phyloP scores from a whole-genome alignment of 805 yeast genomes.

The Candida nemodendra region DNA sequence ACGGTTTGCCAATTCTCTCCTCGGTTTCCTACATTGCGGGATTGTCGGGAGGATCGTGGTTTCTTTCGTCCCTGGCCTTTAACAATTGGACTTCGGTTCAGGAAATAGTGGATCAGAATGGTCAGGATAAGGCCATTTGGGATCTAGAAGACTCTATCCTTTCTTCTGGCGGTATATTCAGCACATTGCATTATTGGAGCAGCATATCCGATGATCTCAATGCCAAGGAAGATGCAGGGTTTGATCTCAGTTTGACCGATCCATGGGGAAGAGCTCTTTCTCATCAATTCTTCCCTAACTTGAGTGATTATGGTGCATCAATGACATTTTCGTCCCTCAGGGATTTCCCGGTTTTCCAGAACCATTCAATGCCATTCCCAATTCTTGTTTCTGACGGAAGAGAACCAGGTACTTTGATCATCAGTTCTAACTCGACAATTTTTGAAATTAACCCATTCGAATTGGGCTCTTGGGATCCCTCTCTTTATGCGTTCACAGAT shows the following conservation, averaged over 20 bases:
- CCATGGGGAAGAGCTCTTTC: constrained; percentile 79
- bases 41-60: constrained; percentile 84
- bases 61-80: constrained; percentile 62
- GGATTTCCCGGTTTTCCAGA: constrained; percentile 56
- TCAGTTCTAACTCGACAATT: constrained; percentile 66
- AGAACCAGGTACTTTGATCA: constrained; percentile 55
- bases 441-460: constrained; percentile 66
- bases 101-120: constrained; percentile 44
- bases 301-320: constrained; percentile 62
- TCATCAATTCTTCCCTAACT: constrained; percentile 65
- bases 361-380: constrained; percentile 71
- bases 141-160: constrained; percentile 60
- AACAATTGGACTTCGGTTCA: constrained; percentile 75
- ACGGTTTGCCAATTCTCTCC: constrained; percentile 73
- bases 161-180: constrained; percentile 60
- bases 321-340: constrained; percentile 57
- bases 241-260: constrained; percentile 65
- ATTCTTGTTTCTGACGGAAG: constrained; percentile 65
- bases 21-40: constrained; percentile 71
- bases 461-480: constrained; percentile 87
- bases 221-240: constrained; percentile 62
- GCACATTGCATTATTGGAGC: constrained; percentile 52
- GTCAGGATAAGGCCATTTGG: constrained; percentile 57
- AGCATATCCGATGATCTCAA: constrained; percentile 52
- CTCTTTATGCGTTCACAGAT: constrained; percentile 62